Evolutionary conservation across 768 basidiomycete genomes (phyloP).

Genomic region (Boletus rubropictus): DNA sequence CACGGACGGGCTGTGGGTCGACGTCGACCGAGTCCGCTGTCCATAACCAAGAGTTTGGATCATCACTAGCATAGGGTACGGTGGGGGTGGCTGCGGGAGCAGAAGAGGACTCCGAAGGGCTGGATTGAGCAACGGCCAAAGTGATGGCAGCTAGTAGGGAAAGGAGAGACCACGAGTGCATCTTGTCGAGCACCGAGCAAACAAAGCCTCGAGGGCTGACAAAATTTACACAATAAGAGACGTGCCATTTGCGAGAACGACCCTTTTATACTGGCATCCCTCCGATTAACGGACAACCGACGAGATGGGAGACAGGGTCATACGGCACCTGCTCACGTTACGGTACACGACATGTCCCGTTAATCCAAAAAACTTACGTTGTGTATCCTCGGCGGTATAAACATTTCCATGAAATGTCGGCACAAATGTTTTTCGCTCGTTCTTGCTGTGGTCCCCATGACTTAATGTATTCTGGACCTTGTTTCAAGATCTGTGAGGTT

Average conservation of each 20-base stretch:
- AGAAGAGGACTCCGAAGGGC: slow-evolving; percentile 21
- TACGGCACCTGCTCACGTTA: neutral
- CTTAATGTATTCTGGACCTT: no score
- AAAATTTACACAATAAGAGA: slow-evolving; percentile 25
- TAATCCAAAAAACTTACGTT: no score
- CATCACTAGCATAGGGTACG: slow-evolving; percentile 38
- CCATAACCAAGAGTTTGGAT: slow-evolving; percentile 46
- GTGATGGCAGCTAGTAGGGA: slow-evolving; percentile 18
- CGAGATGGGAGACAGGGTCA: slow-evolving; percentile 4
- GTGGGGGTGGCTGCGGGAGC: slow-evolving; percentile 37
- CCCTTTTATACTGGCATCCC: slow-evolving; percentile 22
- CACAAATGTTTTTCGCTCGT: no score
- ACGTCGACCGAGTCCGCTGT: slow-evolving; percentile 19
- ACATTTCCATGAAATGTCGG: no score
- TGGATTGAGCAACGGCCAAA: slow-evolving; percentile 15
- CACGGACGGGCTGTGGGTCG: slow-evolving; percentile 42
- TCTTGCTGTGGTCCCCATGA: no score
- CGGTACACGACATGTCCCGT: neutral
- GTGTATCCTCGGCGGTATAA: no score
- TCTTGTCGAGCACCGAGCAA: slow-evolving; percentile 10
- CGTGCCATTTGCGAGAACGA: neutral
- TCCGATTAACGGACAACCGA: neutral
- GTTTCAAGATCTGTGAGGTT: no score
- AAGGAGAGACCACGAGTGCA: slow-evolving; percentile 31
- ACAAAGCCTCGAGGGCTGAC: neutral